Evolutionary conservation across 2,329 filamentous ascomycete species (phyloP), one percentile per base, ranked within the genome.

Genomic region (Neonectria hederae): DNA sequence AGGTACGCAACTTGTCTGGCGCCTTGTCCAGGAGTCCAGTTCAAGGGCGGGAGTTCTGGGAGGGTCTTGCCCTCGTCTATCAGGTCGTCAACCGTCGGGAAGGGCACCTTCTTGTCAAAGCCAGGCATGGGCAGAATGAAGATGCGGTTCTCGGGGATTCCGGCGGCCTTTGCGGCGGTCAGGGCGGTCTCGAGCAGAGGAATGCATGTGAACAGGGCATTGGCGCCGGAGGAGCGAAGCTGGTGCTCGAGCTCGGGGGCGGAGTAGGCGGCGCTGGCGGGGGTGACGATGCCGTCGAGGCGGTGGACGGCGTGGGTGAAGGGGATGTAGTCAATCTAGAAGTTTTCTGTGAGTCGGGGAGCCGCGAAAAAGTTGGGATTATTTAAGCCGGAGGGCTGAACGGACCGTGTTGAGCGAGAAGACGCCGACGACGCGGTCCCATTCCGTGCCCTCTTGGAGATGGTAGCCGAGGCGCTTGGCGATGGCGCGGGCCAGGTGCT

Each of bases 371-470:
- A 49, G n/a, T 19, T 14, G 52, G 17, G 14, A n/a, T n/a, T n/a
- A n/a, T n/a, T n/a, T n/a, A n/a, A n/a, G n/a, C n/a, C n/a, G n/a
- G n/a, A n/a, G 35, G 14, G 35, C 3, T 38, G 8, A 30, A 73
- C 85, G 64, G 78, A 93, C 91, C 30, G 92, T 93, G 76, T 97
- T 97, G 63, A 94, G 79, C n/a, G 90, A 90, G 79, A 92, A 97
- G 28, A 94, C 82, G 5, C 84, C 90, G 52, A 93, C 82, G 24
- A 94, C 91, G 77, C 94, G 93, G 73, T 96, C 92, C 90, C 90
- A 96, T 76, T 94, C 91, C 0, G 87, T 87, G 13, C 90, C 92
- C 61, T 88, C 77, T 69, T 92, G 90, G 8, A 90, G 88, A 49
- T 84, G 77, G 85, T 92, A 94, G 46, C 87, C 89, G 63, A 96